Evolutionary conservation across 2,329 filamentous ascomycete genomes (phyloP), one percentile per base, ranked within the genome.

Genomic region (Fusarium robinianum): DNA sequence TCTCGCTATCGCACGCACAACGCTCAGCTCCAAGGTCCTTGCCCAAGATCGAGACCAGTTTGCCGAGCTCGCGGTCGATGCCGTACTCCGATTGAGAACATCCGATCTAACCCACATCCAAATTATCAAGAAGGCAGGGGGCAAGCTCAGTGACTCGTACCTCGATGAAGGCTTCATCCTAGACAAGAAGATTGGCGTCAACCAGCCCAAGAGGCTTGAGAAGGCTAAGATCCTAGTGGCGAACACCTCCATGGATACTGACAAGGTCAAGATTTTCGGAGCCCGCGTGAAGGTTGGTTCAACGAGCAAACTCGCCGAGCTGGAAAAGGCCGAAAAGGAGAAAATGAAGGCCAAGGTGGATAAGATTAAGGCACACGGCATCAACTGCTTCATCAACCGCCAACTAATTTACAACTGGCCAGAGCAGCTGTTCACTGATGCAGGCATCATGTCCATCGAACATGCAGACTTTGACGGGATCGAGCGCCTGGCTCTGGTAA

Each of bases 321-420:
- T 99, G 41, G 94, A 99, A 72, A 96, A 95, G 80, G 94, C 94
- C 5, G 94, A 97, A 77, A 87, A 90, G 63, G 94, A 99, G 63
- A 97, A 97, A 84, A 99, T 99, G 94, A 95, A 91, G 79, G 87
- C 88, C 57, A 99, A 99, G 81, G 94, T 99, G 31, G 94, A 99
- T 54, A 92, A 90, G 72, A 99, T 99, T 76, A 99, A 97, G 81
- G 81, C 90, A 32, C 94, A 99, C 66, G 94, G 94, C 47, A 96
- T 99, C 75, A 99, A 99, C 81, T 97, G 94, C 79, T 99, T 99
- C 72, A 96, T 99, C 72, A 99, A 99, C 81, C 81, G 94, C 61
- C 94, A 99, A 71, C 83, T 99, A 54, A 99, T 99, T 74, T 99
- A 99, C 80, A 99, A 99, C 79, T 99, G 94, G 94, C 94, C 94